Conservation (phyloP, 176 grass and related monocot species). For the Phoenix dactylifera region DNA sequence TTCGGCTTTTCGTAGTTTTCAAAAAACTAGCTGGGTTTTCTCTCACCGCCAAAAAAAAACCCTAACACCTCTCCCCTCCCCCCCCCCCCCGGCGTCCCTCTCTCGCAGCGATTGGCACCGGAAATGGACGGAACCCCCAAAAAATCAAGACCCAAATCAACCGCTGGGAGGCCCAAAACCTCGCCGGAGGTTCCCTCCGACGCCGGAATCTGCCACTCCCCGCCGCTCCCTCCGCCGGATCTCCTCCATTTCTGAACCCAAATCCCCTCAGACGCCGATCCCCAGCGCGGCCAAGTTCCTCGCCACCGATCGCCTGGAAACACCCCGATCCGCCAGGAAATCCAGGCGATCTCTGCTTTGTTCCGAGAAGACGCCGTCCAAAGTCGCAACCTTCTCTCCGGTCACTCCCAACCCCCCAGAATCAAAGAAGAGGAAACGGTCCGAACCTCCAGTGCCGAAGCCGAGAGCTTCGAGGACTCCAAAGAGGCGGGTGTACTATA, state of each 20-base stretch:
- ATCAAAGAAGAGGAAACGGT: not conserved
- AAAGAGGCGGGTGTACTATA: constrained; percentile 39
- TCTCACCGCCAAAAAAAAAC: no score
- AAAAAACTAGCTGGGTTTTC: no score
- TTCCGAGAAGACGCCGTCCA: not conserved
- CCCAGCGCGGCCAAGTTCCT: not conserved
- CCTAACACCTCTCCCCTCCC: no score
- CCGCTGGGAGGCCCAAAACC: not conserved
- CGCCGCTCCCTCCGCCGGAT: constrained; percentile 13
- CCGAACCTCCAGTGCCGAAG: no score
- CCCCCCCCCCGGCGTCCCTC: no score
- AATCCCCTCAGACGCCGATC: not conserved
- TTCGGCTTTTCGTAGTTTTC: no score
- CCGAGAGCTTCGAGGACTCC: constrained; percentile 6
- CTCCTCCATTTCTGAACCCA: not conserved
- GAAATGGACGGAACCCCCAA: constrained; percentile 4
- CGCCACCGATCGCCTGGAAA: not conserved
- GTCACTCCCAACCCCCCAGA: constrained; percentile 9
- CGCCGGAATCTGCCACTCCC: not conserved
- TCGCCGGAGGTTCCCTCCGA: constrained; percentile 1
- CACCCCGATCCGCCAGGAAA: constrained; percentile 1
- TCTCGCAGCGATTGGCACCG: not conserved
- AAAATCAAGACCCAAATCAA: not conserved
- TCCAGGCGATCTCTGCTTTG: not conserved
- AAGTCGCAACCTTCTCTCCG: not conserved